Evolutionary conservation across 306 rosid species (phyloP).

Genomic region (Prunus salicina): DNA sequence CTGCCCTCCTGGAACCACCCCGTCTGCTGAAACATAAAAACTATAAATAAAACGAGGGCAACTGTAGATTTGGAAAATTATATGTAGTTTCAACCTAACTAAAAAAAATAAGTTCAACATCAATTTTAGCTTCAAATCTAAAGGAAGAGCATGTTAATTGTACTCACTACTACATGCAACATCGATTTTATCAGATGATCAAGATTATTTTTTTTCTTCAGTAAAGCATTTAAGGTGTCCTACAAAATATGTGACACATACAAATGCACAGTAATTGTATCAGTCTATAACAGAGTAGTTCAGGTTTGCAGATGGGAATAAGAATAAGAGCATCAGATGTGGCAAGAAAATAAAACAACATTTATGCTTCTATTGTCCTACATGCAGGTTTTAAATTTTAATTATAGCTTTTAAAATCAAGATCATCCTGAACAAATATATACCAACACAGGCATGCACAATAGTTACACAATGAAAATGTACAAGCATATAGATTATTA

Average conservation of each 20-base stretch:
- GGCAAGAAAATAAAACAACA: neutral
- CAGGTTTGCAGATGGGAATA: neutral
- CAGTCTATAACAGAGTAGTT: neutral
- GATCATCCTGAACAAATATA: neutral
- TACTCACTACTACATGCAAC: neutral
- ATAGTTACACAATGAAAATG: neutral
- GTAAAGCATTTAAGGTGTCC: neutral
- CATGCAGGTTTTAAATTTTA: neutral
- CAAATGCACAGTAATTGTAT: neutral
- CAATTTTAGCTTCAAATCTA: neutral
- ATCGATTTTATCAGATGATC: neutral
- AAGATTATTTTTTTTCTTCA: neutral
- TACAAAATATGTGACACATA: no score
- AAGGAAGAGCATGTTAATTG: neutral
- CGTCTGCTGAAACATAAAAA: conserved; percentile 42
- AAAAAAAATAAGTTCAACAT: neutral
- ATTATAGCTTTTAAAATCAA: neutral
- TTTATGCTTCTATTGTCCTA: neutral
- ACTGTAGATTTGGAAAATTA: neutral
- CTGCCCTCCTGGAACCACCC: conserved; percentile 47
- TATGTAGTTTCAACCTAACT: neutral
- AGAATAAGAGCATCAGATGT: neutral
- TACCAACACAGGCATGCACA: neutral
- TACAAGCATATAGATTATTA: neutral
- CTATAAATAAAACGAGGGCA: neutral